phyloP scores from a whole-genome alignment of 2,329 filamentous ascomycete species.

The Fusarium humuli region DNA sequence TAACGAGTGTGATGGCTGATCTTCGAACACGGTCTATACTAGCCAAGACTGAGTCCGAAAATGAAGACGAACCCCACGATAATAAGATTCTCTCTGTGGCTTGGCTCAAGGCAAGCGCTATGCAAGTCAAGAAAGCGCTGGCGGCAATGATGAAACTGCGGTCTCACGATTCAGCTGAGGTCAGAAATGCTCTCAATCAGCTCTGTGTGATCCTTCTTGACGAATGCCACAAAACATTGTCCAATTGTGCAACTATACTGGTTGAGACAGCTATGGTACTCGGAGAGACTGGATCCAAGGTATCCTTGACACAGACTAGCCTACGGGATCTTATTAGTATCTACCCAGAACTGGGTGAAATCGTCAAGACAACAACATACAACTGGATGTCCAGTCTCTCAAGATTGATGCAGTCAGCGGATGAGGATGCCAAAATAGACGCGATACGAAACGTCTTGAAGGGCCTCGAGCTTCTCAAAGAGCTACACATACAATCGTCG shows the following conservation, averaged over 20 bases:
- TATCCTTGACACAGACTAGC: slow-evolving; percentile 57
- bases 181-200: slow-evolving; percentile 73
- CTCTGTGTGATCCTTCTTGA: slow-evolving; percentile 82
- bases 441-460: slow-evolving; percentile 82
- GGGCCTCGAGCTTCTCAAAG: slow-evolving; percentile 73
- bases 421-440: slow-evolving; percentile 80
- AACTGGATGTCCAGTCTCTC: slow-evolving; percentile 86
- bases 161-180: slow-evolving; percentile 74
- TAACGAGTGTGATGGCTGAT: slow-evolving; percentile 69
- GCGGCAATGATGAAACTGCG: slow-evolving; percentile 81
- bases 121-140: slow-evolving; percentile 86
- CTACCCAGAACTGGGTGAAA: slow-evolving; percentile 70
- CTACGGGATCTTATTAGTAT: slow-evolving; percentile 72
- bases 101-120: slow-evolving; percentile 84
- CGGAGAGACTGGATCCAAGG: slow-evolving; percentile 60
- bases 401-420: slow-evolving; percentile 83
- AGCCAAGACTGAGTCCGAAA: slow-evolving; percentile 49
- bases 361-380: slow-evolving; percentile 77
- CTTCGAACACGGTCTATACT: slow-evolving; percentile 63
- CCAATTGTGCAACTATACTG: slow-evolving; percentile 75
- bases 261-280: slow-evolving; percentile 85
- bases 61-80: slow-evolving; percentile 38
- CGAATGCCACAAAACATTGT: slow-evolving; percentile 79
- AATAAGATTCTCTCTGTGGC: slow-evolving; percentile 58
- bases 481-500: slow-evolving; percentile 71